These are phyloP conservation scores for Anastatica hierochuntica DNA, from an alignment of 345 rosid species.

Conservation along the genomic window DNA sequence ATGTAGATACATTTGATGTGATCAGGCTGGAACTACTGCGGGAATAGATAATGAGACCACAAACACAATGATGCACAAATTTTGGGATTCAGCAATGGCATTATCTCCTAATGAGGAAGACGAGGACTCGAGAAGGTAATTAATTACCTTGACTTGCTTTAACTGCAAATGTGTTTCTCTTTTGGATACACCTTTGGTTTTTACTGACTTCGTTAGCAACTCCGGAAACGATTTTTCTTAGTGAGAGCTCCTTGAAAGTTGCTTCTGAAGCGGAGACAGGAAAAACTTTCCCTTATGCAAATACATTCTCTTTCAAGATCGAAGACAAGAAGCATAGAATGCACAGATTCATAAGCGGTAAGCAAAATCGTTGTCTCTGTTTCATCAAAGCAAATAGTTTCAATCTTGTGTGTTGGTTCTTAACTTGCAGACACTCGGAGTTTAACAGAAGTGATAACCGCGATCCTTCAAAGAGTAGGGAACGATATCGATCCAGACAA, in stretches of 20 bases:
- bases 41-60: conserved; percentile 70
- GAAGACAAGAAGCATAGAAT: conserved; percentile 71
- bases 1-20: not conserved
- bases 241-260: conserved; percentile 77
- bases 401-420: conserved; percentile 1
- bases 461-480: conserved; percentile 84
- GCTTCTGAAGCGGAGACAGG: conserved; percentile 75
- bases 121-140: conserved; percentile 73
- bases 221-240: conserved; percentile 27
- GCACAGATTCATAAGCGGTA: conserved; percentile 95
- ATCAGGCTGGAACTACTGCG: conserved; percentile 63
- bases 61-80: conserved; percentile 86
- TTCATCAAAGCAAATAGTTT: conserved; percentile 4
- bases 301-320: conserved; percentile 70
- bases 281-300: conserved; percentile 43
- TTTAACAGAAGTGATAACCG: conserved; percentile 68
- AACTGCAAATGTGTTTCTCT: conserved; percentile 6
- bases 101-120: conserved; percentile 69
- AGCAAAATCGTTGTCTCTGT: conserved; percentile 1
- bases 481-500: conserved; percentile 67
- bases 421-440: conserved; percentile 49
- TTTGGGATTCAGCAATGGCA: conserved; percentile 98
- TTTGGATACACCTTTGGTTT: not conserved
- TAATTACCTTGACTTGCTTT: conserved; percentile 10
- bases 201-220: conserved; percentile 1